Base-by-base conservation (phyloP, 2,329 filamentous ascomycete genomes). In the Myriosclerotinia duriaeana region DNA sequence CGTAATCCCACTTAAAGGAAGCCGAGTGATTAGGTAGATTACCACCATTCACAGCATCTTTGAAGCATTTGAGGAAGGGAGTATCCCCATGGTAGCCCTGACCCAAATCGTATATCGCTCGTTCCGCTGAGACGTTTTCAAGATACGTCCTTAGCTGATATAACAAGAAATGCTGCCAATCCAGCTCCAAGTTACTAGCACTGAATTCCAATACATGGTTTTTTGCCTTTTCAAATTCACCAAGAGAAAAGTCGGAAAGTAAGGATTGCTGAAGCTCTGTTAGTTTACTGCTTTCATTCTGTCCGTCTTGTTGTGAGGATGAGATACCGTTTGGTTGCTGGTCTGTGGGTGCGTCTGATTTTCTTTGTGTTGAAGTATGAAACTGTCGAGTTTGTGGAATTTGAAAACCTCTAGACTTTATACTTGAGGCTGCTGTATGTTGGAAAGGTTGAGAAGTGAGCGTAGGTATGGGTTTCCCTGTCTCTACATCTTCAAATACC, bases 61-160 rank as follows among this genome's bases (percentile, higher is more conserved):
- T 50, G 34, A 61, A 61, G 34, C 58, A 61, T n/a, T 61, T 30
- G 34, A 61, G 58, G 34, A 61, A 61, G 14, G 44, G n/a, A 22
- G 58, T 61, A 50, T 61, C 44, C 5, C 58, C 58, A 7, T 14
- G n/a, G 36, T 61, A 61, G 6, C 44, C 58, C 26, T 50, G 68
- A 8, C 80, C 79, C 53, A 84, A 73, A 53, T 77, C 72, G 42
- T 66, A 66, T 2, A 74, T 69, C 30, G 76, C 76, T 65, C 75
- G 71, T 22, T 78, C 72, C 54, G 69, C 65, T 36, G 78, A 68
- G 53, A 79, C 69, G 26, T 67, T 72, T 34, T 75, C 67, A 38
- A 81, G 68, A 66, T 74, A 65, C 15, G 56, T 42, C 52, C 66
- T 65, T 38, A 72, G 48, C 36, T 71, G 44, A 15, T 70, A 60